Conservation (phyloP, 768 basidiomycete species). For the Aureoboletus auriporus region DNA sequence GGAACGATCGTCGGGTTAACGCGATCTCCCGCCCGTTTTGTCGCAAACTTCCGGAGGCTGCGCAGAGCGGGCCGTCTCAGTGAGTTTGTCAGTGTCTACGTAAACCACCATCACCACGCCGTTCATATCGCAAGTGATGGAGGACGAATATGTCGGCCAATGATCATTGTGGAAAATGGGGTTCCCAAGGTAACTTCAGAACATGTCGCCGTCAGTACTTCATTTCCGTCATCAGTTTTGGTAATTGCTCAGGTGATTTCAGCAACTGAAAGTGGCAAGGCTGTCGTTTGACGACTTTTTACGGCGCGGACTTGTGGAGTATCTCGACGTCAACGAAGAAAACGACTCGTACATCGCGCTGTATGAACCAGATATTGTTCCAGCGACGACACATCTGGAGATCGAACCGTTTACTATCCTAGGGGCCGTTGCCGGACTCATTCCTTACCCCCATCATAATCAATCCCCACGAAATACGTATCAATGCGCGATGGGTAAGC, state of each 20-base stretch:
- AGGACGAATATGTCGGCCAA: conserved; percentile 94
- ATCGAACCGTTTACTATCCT: conserved; percentile 98
- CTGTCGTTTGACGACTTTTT: conserved; percentile 94
- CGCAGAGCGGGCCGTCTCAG: conserved; percentile 88
- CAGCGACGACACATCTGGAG: conserved; percentile 89
- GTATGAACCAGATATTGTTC: conserved; percentile 83
- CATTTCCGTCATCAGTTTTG: neutral
- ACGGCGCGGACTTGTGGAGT: conserved; percentile 88
- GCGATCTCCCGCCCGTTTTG: conserved; percentile 79
- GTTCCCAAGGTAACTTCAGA: conserved; percentile 71
- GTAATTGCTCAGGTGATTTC: conserved; percentile 6
- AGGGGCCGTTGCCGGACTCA: conserved; percentile 96
- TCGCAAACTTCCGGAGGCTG: conserved; percentile 85
- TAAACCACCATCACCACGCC: conserved; percentile 91
- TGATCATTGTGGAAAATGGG: conserved; percentile 91
- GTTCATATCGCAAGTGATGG: conserved; percentile 98
- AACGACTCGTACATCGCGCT: conserved; percentile 96
- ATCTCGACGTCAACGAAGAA: conserved; percentile 98
- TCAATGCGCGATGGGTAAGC: conserved; percentile 99
- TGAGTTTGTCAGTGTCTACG: conserved; percentile 95
- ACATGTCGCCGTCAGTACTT: conserved; percentile 62
- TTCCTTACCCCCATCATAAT: conserved; percentile 99
- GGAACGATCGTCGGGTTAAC: conserved; percentile 94
- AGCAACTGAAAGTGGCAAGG: conserved; percentile 77
- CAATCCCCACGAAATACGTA: conserved; percentile 99